Evolutionary conservation across 345 rosid species (phyloP).

Genomic region (Arabis alpina): DNA sequence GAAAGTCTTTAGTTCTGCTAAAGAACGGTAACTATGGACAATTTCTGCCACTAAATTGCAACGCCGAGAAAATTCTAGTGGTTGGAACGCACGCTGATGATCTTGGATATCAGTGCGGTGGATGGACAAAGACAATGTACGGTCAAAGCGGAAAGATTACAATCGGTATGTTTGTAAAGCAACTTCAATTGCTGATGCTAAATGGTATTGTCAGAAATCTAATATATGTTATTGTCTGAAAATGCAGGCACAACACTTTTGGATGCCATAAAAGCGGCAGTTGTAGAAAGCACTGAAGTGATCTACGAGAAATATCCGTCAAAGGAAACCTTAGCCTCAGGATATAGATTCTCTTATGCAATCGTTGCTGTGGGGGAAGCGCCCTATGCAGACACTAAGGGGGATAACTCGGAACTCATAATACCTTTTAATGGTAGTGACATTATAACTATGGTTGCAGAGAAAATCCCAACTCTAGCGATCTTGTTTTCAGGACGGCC

Average conservation of each 20-base stretch:
- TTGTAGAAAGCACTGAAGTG: slow-evolving; percentile 73
- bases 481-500: slow-evolving; percentile 76
- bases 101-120: slow-evolving; percentile 94
- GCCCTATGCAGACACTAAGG: slow-evolving; percentile 74
- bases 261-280: slow-evolving; percentile 70
- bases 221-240: not conserved
- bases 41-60: slow-evolving; percentile 73
- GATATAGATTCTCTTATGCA: slow-evolving; percentile 61
- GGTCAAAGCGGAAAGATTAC: slow-evolving; percentile 83
- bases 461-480: slow-evolving; percentile 59
- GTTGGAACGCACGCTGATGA: slow-evolving; percentile 83
- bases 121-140: slow-evolving; percentile 77
- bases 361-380: slow-evolving; percentile 83
- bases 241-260: slow-evolving; percentile 74
- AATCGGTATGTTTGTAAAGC: slow-evolving; percentile 53
- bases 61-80: slow-evolving; percentile 67
- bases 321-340: slow-evolving; percentile 50
- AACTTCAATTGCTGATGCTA: not conserved
- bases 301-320: slow-evolving; percentile 67
- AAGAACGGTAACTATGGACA: slow-evolving; percentile 72
- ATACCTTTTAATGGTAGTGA: slow-evolving; percentile 67
- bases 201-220: not conserved
- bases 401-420: slow-evolving; percentile 55
- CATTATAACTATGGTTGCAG: slow-evolving; percentile 53
- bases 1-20: slow-evolving; percentile 81